Base-by-base conservation (phyloP, 345 rosid genomes). In the Euphorbia tirucalli region DNA sequence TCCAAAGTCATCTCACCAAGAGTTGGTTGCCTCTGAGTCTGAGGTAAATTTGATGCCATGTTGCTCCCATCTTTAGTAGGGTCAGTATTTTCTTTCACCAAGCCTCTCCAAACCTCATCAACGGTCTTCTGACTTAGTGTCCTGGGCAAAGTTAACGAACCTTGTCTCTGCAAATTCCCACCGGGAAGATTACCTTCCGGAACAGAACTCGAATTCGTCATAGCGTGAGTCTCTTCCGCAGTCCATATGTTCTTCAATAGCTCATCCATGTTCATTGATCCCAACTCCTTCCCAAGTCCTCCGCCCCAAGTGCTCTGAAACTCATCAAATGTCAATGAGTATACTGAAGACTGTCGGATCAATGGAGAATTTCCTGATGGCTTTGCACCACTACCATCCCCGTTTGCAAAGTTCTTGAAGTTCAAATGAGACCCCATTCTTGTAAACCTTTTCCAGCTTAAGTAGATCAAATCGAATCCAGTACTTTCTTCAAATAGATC, bases 121-220 rank as follows among this genome's bases (percentile, higher is more conserved):
- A 78, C 81, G 9, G 81, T 78, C 71, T 74, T 78, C 28, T 78
- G 81, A 70, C 81, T 78, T 44, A 78, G 70, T 19, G 81, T 78
- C 50, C 81, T 78, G 7, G 81, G 81, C 68, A 78, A 65, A 58
- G 81, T 78, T 50, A 78, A 70, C n/a, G 81, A 78, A 4, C 81
- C 81, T 78, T 78, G 81, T 65, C 76, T 69, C 80, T 86, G 96
- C 75, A 95, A 83, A 83, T 84, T 89, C 77, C 84, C 96, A 65
- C 82, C 84, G 4, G 71, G 61, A 24, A 15, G 21, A 70, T 66
- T 69, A 32, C 71, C 69, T 25, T 49, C 81, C 18, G 14, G 74
- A 11, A 15, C 63, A 19, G n/a, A 49, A 54, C 50, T 31, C 22
- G 77, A 27, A 65, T 16, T 72, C 7, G 81, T 78, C 71, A 64